These are phyloP conservation scores for Zymoseptoria passerinii DNA, from an alignment of 2,329 filamentous ascomycete species.

Conservation along the genomic window DNA sequence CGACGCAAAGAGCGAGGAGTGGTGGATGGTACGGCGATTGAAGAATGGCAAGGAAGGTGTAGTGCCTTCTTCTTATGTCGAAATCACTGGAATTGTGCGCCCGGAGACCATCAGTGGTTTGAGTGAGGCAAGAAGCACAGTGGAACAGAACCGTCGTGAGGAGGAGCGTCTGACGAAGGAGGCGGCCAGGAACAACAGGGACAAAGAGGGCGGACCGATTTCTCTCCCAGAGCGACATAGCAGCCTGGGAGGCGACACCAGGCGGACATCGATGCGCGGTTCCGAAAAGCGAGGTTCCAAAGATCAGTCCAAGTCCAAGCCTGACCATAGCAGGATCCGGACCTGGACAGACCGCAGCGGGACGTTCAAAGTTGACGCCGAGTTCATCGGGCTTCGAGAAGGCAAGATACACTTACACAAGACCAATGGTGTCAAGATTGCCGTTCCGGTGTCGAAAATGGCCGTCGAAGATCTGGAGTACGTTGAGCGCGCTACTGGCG, in stretches of 20 bases:
- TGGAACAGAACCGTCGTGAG: slow-evolving; percentile 70
- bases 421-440: slow-evolving; percentile 95
- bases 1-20: slow-evolving; percentile 87
- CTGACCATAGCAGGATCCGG: slow-evolving; percentile 72
- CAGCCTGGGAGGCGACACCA: slow-evolving; percentile 53
- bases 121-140: slow-evolving; percentile 55
- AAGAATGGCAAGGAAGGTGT: slow-evolving; percentile 94
- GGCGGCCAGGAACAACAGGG: slow-evolving; percentile 54
- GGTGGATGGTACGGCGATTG: slow-evolving; percentile 89
- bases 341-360: slow-evolving; percentile 94
- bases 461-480: slow-evolving; percentile 90
- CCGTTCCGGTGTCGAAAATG: slow-evolving; percentile 93
- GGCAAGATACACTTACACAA: slow-evolving; percentile 98
- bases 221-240: slow-evolving; percentile 69
- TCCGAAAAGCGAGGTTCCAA: slow-evolving; percentile 40
- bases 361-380: slow-evolving; percentile 93
- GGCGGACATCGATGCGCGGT: slow-evolving; percentile 15
- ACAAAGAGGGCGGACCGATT: slow-evolving; percentile 61
- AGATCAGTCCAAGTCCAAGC: slow-evolving; percentile 59
- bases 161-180: slow-evolving; percentile 79
- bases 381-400: slow-evolving; percentile 89
- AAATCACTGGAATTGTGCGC: slow-evolving; percentile 63
- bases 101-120: slow-evolving; percentile 45
- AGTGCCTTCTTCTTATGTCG: slow-evolving; percentile 92
- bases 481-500: slow-evolving; percentile 78